phyloP scores from a whole-genome alignment of 495 filamentous ascomycete genomes.

The Astrothelium subdiscretum region DNA sequence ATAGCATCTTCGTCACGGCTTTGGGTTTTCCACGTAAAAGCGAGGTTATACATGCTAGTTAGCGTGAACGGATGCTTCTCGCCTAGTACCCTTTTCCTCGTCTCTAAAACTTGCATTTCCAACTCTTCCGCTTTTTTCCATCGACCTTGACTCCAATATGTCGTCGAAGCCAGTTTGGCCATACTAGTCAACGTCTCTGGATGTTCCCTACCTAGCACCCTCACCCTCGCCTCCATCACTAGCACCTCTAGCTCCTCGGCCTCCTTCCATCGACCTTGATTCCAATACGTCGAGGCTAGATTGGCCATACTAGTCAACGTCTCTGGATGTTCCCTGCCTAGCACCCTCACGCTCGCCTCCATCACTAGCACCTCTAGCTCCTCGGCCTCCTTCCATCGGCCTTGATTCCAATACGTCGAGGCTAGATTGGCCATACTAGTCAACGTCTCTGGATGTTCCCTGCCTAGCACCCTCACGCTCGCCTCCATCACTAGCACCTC shows the following conservation, averaged over 20 bases:
- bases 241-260: constrained; percentile 2
- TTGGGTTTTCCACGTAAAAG: background rate
- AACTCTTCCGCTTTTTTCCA: constrained; percentile 17
- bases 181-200: constrained; percentile 1
- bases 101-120: constrained; percentile 8
- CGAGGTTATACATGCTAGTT: constrained; percentile 7
- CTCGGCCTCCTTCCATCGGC: constrained; percentile 10
- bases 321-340: constrained; percentile 2
- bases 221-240: background rate
- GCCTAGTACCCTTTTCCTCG: constrained; percentile 7
- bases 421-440: constrained; percentile 6
- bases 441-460: constrained; percentile 1
- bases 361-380: background rate
- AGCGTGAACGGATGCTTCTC: constrained; percentile 9
- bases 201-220: constrained; percentile 1
- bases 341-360: background rate
- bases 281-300: constrained; percentile 3
- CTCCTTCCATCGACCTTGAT: constrained; percentile 10
- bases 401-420: constrained; percentile 4
- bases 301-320: constrained; percentile 2
- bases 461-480: background rate
- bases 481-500: background rate
- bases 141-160: constrained; percentile 9
- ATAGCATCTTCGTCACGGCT: background rate
- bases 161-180: constrained; percentile 3